Percentiles rank a stretch among this genome's conserved stretches.
These are phyloP conservation scores for Verticillium albo-atrum DNA, from an alignment of 2,329 filamentous ascomycete genomes.

Conservation along the genomic window DNA sequence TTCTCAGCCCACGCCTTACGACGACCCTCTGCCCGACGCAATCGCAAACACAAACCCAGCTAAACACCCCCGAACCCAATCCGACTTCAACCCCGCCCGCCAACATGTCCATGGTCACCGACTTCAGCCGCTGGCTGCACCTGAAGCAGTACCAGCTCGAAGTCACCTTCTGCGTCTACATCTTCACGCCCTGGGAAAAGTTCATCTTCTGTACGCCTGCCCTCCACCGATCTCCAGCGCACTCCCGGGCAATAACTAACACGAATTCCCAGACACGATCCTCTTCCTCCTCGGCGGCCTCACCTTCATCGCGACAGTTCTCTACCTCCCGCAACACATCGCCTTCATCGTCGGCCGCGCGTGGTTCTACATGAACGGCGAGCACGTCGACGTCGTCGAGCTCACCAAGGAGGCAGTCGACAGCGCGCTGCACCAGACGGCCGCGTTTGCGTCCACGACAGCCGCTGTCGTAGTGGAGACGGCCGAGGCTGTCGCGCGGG, in stretches of 20 bases:
- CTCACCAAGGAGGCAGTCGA: slow-evolving; percentile 35
- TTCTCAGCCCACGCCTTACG: neutral
- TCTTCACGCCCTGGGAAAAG: slow-evolving; percentile 94
- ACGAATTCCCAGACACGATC: slow-evolving; percentile 65
- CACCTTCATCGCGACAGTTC: slow-evolving; percentile 76
- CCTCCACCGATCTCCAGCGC: neutral
- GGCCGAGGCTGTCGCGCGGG: slow-evolving; percentile 23
- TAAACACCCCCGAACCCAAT: neutral
- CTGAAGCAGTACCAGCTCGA: slow-evolving; percentile 98
- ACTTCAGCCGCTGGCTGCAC: slow-evolving; percentile 78
- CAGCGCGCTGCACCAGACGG: slow-evolving; percentile 21
- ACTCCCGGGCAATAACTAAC: neutral
- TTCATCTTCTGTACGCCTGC: slow-evolving; percentile 82
- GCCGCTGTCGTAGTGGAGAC: slow-evolving; percentile 14
- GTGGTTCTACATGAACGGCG: slow-evolving; percentile 93
- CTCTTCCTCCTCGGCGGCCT: slow-evolving; percentile 87
- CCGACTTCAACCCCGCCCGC: neutral
- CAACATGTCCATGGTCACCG: slow-evolving; percentile 35
- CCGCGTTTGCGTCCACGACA: slow-evolving; percentile 14
- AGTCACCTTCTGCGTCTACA: slow-evolving; percentile 94
- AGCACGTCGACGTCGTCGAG: slow-evolving; percentile 53
- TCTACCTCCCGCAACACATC: slow-evolving; percentile 93
- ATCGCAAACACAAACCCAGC: neutral
- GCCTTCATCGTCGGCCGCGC: slow-evolving; percentile 76
- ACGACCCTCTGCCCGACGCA: neutral